These are phyloP conservation scores for Penicillium pancosmium DNA, from an alignment of 495 filamentous ascomycete genomes.

Conservation along the genomic window DNA sequence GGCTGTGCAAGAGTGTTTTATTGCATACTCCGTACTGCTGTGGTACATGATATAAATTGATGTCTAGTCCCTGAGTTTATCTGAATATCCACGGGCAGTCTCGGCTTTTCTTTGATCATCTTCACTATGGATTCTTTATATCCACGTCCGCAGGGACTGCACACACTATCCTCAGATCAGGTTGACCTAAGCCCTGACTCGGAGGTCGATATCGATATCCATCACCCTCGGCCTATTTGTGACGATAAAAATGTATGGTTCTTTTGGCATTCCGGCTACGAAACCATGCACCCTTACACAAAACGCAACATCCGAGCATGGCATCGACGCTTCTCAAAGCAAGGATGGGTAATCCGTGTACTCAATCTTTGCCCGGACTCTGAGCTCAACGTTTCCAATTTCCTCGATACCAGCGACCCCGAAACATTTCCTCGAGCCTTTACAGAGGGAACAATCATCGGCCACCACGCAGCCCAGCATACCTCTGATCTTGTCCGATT, in stretches of 20 bases:
- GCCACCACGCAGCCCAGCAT: slow-evolving; percentile 53
- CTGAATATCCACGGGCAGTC: no score
- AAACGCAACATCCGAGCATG: slow-evolving; percentile 58
- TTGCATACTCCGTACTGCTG: background rate
- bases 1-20: background rate
- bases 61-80: background rate
- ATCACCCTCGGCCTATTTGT: slow-evolving; percentile 43
- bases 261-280: slow-evolving; percentile 57
- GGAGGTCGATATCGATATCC: slow-evolving; percentile 46
- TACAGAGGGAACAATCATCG: slow-evolving; percentile 46
- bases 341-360: slow-evolving; percentile 56
- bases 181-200: slow-evolving; percentile 49
- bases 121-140: slow-evolving; percentile 3
- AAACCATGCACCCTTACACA: slow-evolving; percentile 52
- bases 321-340: slow-evolving; percentile 53
- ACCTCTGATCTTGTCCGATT: slow-evolving; percentile 59
- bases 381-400: slow-evolving; percentile 48
- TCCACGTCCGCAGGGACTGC: slow-evolving; percentile 17
- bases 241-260: slow-evolving; percentile 57
- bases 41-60: background rate
- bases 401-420: slow-evolving; percentile 47
- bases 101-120: no score
- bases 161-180: slow-evolving; percentile 12
- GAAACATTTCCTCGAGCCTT: slow-evolving; percentile 51
- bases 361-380: slow-evolving; percentile 48